These are phyloP conservation scores for Tolypocladium endophyticum DNA, from an alignment of 2,329 filamentous ascomycete species.

Conservation along the genomic window DNA sequence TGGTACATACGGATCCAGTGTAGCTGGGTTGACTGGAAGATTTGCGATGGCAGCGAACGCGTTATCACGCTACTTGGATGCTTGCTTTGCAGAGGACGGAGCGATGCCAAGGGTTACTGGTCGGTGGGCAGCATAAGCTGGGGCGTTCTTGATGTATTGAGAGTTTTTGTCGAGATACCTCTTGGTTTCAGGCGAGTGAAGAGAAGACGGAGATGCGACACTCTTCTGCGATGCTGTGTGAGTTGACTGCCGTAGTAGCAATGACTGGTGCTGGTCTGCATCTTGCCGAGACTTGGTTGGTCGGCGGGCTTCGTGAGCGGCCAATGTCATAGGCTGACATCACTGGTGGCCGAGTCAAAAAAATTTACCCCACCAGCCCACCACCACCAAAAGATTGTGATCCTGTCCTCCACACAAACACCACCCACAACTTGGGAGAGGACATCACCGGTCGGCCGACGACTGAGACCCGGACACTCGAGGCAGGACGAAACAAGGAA, in stretches of 20 bases:
- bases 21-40: constrained; percentile 1
- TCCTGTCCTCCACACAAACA: constrained; percentile 1
- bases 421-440: constrained; percentile 2
- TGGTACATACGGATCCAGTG: background rate
- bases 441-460: background rate
- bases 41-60: background rate
- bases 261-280: background rate
- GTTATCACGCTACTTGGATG: constrained; percentile 5
- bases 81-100: constrained; percentile 2
- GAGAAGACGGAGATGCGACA: constrained; percentile 1
- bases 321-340: constrained; percentile 16
- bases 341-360: constrained; percentile 20
- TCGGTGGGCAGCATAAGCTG: constrained; percentile 5
- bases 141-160: constrained; percentile 7
- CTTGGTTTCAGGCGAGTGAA: constrained; percentile 2
- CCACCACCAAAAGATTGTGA: constrained; percentile 3
- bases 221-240: background rate
- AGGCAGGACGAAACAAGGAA: background rate
- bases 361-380: constrained; percentile 30
- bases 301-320: background rate
- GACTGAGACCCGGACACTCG: background rate
- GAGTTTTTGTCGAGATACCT: constrained; percentile 8
- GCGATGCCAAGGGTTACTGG: background rate
- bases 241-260: background rate
- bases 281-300: background rate